These are phyloP conservation scores for Bruguiera hainesii DNA, from an alignment of 441 rosid species.

Conservation along the genomic window DNA sequence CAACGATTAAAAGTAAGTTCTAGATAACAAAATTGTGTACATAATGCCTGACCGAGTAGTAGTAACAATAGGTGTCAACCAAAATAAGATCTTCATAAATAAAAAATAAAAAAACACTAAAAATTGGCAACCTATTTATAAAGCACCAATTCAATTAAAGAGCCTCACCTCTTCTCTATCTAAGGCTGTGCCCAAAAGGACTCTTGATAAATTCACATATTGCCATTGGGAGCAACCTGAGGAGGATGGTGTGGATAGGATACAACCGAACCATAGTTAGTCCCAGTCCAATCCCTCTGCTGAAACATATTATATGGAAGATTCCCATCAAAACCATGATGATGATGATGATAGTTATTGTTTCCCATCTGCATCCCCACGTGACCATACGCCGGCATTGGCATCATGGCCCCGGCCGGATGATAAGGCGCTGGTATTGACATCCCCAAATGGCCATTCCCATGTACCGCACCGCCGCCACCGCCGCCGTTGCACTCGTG, in stretches of 20 bases:
- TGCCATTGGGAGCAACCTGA: constrained; percentile 40
- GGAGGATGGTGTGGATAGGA: constrained; percentile 43
- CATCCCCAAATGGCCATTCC: constrained; percentile 37
- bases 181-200: background rate
- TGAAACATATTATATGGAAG: constrained; percentile 44
- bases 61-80: no score
- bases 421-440: constrained; percentile 40
- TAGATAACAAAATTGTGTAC: no score
- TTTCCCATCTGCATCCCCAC: constrained; percentile 55
- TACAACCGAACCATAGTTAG: constrained; percentile 50
- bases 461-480: constrained; percentile 13
- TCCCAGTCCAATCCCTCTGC: constrained; percentile 64
- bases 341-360: constrained; percentile 35
- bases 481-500: constrained; percentile 35
- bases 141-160: background rate
- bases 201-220: constrained; percentile 23
- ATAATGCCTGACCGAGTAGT: no score
- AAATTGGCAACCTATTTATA: background rate
- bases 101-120: background rate
- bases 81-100: background rate
- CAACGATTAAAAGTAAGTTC: no score
- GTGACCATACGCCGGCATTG: constrained; percentile 69
- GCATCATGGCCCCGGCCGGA: constrained; percentile 50
- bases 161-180: constrained; percentile 18
- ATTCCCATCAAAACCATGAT: constrained; percentile 47